These are phyloP conservation scores for Tolypocladium album DNA, from an alignment of 2,329 filamentous ascomycete species.

Conservation along the genomic window DNA sequence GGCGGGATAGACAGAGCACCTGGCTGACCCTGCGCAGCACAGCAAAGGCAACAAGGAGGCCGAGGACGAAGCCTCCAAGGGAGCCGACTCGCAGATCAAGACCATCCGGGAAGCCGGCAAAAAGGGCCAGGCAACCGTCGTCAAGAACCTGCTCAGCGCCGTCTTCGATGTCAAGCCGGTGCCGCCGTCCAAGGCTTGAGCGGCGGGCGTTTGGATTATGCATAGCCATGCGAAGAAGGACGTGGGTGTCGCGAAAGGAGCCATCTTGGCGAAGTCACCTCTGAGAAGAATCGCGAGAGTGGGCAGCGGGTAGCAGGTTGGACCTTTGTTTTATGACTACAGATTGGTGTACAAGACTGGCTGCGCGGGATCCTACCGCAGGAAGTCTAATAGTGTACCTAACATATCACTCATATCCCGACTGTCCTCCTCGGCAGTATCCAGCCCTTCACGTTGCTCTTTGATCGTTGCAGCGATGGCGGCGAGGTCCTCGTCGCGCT, in stretches of 20 bases:
- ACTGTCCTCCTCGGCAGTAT: conserved; percentile 47
- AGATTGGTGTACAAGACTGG: background rate
- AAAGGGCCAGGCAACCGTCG: conserved; percentile 68
- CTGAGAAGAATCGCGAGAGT: background rate
- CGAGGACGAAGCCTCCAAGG: conserved; percentile 68
- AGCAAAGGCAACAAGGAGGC: conserved; percentile 76
- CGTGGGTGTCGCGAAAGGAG: background rate
- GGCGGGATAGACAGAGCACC: background rate
- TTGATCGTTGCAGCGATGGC: conserved; percentile 58
- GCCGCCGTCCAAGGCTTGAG: conserved; percentile 23
- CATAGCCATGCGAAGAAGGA: background rate
- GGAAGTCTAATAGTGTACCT: conserved; percentile 37
- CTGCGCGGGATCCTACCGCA: conserved; percentile 19
- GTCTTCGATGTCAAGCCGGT: conserved; percentile 76
- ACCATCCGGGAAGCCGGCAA: conserved; percentile 73
- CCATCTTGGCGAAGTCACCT: background rate
- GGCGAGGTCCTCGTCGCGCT: conserved; percentile 54
- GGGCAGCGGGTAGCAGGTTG: background rate
- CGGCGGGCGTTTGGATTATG: background rate
- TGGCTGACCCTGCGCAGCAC: conserved; percentile 47
- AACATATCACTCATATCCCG: conserved; percentile 48
- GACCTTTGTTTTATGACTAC: conserved; percentile 1
- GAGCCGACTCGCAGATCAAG: conserved; percentile 68
- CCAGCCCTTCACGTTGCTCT: conserved; percentile 42
- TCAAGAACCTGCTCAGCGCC: conserved; percentile 74